Evolutionary conservation across 495 filamentous ascomycete genomes (phyloP).

Genomic region (Penicillium ochrochloron): DNA sequence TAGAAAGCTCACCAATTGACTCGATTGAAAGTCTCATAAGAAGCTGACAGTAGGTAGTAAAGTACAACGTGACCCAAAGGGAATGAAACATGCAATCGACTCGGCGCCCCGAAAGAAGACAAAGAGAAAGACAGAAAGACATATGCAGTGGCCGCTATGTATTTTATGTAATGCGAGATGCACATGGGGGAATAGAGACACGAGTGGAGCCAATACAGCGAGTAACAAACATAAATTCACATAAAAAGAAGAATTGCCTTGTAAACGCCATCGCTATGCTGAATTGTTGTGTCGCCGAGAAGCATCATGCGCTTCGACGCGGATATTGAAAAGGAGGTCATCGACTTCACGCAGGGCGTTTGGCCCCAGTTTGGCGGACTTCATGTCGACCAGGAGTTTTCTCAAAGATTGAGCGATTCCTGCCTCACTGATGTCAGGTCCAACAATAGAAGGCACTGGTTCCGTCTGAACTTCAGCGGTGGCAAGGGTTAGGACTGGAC

Average conservation of each 20-base stretch:
- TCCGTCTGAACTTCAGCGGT: conserved; percentile 28
- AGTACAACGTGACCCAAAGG: not conserved
- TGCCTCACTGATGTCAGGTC: conserved; percentile 17
- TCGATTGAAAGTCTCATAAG: not conserved
- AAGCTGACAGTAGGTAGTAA: not conserved
- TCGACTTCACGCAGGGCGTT: conserved; percentile 63
- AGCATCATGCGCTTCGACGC: conserved; percentile 65
- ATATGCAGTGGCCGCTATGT: conserved; percentile 18
- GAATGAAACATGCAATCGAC: not conserved
- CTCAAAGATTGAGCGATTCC: conserved; percentile 55
- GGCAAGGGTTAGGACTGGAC: conserved; percentile 15
- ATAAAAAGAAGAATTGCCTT: conserved; percentile 18
- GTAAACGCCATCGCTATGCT: conserved; percentile 55
- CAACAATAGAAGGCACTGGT: conserved; percentile 12
- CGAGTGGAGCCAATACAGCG: conserved; percentile 16
- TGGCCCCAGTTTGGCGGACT: conserved; percentile 52
- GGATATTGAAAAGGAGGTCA: conserved; percentile 70
- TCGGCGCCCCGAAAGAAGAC: not conserved
- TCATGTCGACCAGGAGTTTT: conserved; percentile 55
- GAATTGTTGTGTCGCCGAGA: conserved; percentile 49
- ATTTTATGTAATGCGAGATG: conserved; percentile 27
- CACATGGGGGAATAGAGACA: conserved; percentile 32
- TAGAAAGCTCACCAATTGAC: not conserved
- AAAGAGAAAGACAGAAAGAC: not conserved
- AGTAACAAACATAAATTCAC: conserved; percentile 20